Evolutionary conservation across 495 filamentous ascomycete genomes (phyloP).

Genomic region (Amniculicola lignicola): DNA sequence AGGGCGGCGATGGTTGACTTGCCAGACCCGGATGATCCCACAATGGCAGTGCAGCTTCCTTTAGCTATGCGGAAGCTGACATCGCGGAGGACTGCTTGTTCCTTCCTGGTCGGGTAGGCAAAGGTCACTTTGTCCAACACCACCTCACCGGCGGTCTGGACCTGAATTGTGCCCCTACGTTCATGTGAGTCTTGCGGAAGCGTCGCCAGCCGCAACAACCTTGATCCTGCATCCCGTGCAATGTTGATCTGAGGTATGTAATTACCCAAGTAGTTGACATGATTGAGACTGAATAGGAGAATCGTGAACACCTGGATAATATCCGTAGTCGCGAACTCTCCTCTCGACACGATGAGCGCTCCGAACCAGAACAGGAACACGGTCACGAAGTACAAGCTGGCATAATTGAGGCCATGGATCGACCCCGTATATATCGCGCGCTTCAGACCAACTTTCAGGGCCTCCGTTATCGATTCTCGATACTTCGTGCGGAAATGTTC

Average conservation of each 20-base stretch:
- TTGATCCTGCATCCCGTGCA: slow-evolving; percentile 66
- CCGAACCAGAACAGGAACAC: slow-evolving; percentile 86
- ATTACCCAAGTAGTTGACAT: slow-evolving; percentile 61
- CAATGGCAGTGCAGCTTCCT: slow-evolving; percentile 67
- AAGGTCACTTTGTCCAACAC: slow-evolving; percentile 60
- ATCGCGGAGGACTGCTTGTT: slow-evolving; percentile 52
- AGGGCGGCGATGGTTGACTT: slow-evolving; percentile 84
- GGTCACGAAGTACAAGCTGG: slow-evolving; percentile 65
- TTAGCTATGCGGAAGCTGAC: slow-evolving; percentile 59
- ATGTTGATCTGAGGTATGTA: slow-evolving; percentile 79
- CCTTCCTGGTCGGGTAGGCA: slow-evolving; percentile 61
- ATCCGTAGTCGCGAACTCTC: slow-evolving; percentile 49
- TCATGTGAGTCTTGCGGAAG: slow-evolving; percentile 66
- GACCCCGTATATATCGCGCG: slow-evolving; percentile 63
- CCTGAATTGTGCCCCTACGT: slow-evolving; percentile 45
- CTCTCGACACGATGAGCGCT: slow-evolving; percentile 54
- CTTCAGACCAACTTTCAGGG: slow-evolving; percentile 55
- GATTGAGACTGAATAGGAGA: slow-evolving; percentile 76
- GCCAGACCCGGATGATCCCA: slow-evolving; percentile 79
- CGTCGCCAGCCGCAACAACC: slow-evolving; percentile 67
- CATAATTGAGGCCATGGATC: slow-evolving; percentile 74
- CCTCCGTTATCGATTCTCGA: slow-evolving; percentile 45
- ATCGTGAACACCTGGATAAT: slow-evolving; percentile 77
- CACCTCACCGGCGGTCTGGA: slow-evolving; percentile 58
- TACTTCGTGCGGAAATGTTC: slow-evolving; percentile 69